These are phyloP conservation scores for Phoma sp. DNA, from an alignment of 2,329 filamentous ascomycete species.

Conservation along the genomic window DNA sequence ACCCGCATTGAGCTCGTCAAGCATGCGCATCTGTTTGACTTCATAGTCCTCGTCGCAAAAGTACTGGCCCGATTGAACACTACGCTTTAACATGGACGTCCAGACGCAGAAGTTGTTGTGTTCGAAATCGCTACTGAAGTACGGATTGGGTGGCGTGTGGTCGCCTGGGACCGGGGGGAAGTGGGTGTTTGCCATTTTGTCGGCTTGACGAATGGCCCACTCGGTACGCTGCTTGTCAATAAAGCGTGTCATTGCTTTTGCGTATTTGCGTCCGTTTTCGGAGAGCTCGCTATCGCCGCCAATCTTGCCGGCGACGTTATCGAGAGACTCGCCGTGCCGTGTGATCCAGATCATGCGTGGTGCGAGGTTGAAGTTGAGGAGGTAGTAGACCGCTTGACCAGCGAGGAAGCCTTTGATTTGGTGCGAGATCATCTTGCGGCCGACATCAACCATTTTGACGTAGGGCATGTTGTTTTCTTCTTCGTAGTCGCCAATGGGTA, in stretches of 20 bases:
- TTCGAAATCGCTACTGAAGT: conserved; percentile 60
- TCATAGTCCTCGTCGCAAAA: conserved; percentile 95
- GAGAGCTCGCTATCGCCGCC: conserved; percentile 89
- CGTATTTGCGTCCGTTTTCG: conserved; percentile 79
- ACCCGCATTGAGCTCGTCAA: conserved; percentile 94
- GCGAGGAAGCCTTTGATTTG: conserved; percentile 91
- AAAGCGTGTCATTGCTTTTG: conserved; percentile 79
- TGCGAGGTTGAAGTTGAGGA: conserved; percentile 95
- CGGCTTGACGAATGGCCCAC: conserved; percentile 83
- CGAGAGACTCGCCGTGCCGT: conserved; percentile 86
- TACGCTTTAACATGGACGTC: conserved; percentile 95
- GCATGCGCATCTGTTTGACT: conserved; percentile 96
- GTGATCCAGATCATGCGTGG: conserved; percentile 99
- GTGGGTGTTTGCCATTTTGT: conserved; percentile 75
- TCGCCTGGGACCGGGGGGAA: conserved; percentile 93
- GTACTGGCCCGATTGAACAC: conserved; percentile 83
- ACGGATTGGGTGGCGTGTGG: conserved; percentile 92
- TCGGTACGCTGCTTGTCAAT: conserved; percentile 79
- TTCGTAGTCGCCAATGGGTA: conserved; percentile 87
- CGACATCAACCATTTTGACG: conserved; percentile 97
- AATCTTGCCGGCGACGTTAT: conserved; percentile 87
- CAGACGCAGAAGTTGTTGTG: conserved; percentile 96
- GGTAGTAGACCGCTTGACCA: conserved; percentile 89
- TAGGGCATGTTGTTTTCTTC: conserved; percentile 91
- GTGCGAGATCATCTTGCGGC: conserved; percentile 89